phyloP scores from a whole-genome alignment of 2,329 filamentous ascomycete species.

The Sporothrix phasma region DNA sequence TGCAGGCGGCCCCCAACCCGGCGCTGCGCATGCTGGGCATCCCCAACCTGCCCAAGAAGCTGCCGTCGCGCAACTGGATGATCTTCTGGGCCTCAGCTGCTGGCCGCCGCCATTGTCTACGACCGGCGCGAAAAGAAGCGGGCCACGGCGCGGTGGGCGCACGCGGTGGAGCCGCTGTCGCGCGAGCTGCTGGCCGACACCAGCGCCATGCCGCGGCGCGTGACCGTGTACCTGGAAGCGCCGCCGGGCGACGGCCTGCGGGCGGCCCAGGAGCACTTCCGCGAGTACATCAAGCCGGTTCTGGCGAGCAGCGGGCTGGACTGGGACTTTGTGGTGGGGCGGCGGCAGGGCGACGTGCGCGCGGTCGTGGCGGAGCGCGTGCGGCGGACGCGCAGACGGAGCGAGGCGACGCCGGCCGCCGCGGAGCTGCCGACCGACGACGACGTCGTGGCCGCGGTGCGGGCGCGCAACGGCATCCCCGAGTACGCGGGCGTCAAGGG shows the following conservation, averaged over 20 bases:
- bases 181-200: constrained; percentile 59
- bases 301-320: constrained; percentile 82
- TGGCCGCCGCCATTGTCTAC: constrained; percentile 76
- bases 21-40: constrained; percentile 73
- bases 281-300: constrained; percentile 90
- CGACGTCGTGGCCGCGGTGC: constrained; percentile 50
- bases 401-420: constrained; percentile 28
- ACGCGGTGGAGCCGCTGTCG: constrained; percentile 73
- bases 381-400: constrained; percentile 55
- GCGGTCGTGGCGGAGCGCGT: constrained; percentile 81
- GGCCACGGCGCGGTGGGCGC: constrained; percentile 77
- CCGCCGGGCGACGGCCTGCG: constrained; percentile 81
- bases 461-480: constrained; percentile 55
- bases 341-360: constrained; percentile 84
- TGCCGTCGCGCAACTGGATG: constrained; percentile 95
- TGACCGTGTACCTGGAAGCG: constrained; percentile 77
- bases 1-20: constrained; percentile 43
- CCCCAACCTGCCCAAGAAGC: constrained; percentile 68
- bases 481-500: constrained; percentile 67
- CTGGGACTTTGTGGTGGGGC: constrained; percentile 90
- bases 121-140: constrained; percentile 84
- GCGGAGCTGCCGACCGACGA: constrained; percentile 43
- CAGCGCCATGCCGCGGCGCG: constrained; percentile 65
- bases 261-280: constrained; percentile 84
- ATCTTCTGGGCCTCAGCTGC: constrained; percentile 79